Evolutionary conservation across 257 asterid species (phyloP).

Genomic region (Ehretia macrophylla): DNA sequence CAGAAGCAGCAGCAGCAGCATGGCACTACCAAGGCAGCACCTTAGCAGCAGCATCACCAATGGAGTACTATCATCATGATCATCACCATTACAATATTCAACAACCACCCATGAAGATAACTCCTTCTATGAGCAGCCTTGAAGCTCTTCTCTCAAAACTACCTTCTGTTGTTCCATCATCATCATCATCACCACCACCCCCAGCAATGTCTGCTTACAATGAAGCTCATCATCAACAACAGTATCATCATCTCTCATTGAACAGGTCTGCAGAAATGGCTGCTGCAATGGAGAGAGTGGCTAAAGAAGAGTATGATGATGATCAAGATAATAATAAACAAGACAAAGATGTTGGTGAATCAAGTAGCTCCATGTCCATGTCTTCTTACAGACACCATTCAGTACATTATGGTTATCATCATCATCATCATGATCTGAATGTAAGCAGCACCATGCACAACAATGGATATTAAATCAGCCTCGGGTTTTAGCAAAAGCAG

Average conservation of each 20-base stretch:
- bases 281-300: slow-evolving; percentile 46
- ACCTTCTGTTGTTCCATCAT: slow-evolving; percentile 69
- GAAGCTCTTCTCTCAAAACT: slow-evolving; percentile 93
- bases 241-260: slow-evolving; percentile 12
- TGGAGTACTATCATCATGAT: slow-evolving; percentile 36
- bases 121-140: slow-evolving; percentile 97
- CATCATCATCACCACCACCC: slow-evolving; percentile 27
- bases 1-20: slow-evolving; percentile 28
- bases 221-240: slow-evolving; percentile 35
- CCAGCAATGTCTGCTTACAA: slow-evolving; percentile 11
- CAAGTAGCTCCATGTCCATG: slow-evolving; percentile 36
- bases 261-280: slow-evolving; percentile 31
- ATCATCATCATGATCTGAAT: slow-evolving; percentile 61
- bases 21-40: slow-evolving; percentile 47
- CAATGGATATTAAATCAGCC: slow-evolving; percentile 33
- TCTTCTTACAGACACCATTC: slow-evolving; percentile 34
- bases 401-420: slow-evolving; percentile 51
- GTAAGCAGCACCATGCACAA: slow-evolving; percentile 60
- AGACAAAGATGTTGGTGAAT: slow-evolving; percentile 27
- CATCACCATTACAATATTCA: slow-evolving; percentile 9
- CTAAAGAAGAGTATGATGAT: slow-evolving; percentile 54
- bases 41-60: slow-evolving; percentile 14
- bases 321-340: slow-evolving; percentile 30
- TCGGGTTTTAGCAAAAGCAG: too few relatives aligned
- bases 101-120: slow-evolving; percentile 45